A percentile compares a stretch with the other conserved stretches of the same genome.
Conservation (phyloP, 768 basidiomycete species). For the Suillus plorans region DNA sequence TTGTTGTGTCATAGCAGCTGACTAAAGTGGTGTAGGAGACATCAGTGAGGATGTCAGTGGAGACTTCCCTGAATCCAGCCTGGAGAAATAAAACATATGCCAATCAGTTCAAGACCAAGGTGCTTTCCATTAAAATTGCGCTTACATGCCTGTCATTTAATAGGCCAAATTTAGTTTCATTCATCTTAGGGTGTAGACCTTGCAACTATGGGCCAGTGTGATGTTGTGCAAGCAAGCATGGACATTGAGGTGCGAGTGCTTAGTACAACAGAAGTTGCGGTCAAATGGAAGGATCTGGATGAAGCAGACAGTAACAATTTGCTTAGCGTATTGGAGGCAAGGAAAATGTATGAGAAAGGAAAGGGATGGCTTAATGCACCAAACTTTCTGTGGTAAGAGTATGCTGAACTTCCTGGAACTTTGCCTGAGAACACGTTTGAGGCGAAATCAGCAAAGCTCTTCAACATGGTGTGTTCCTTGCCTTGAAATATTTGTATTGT, state of each 20-base stretch:
- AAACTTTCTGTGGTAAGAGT: too few relatives aligned
- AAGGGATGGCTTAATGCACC: too few relatives aligned
- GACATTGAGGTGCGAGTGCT: not conserved
- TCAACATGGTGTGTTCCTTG: too few relatives aligned
- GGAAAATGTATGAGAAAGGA: too few relatives aligned
- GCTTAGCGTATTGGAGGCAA: too few relatives aligned
- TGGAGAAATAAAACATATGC: not conserved
- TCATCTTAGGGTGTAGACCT: not conserved
- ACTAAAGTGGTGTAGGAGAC: not conserved
- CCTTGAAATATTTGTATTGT: too few relatives aligned
- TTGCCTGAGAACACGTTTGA: too few relatives aligned
- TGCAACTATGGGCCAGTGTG: not conserved
- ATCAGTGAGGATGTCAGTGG: too few relatives aligned
- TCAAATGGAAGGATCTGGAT: not conserved
- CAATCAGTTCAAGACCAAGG: not conserved
- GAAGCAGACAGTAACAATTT: too few relatives aligned
- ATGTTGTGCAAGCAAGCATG: not conserved
- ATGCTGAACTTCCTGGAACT: too few relatives aligned
- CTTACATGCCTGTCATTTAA: not conserved
- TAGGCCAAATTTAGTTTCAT: not conserved
- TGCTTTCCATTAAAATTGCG: not conserved
- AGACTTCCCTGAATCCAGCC: not conserved
- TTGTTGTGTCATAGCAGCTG: not conserved
- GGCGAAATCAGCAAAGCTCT: too few relatives aligned
- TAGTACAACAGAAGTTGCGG: not conserved